phyloP scores from a whole-genome alignment of 1,284 basidiomycete genomes.

The Phaffia rhodozyma region DNA sequence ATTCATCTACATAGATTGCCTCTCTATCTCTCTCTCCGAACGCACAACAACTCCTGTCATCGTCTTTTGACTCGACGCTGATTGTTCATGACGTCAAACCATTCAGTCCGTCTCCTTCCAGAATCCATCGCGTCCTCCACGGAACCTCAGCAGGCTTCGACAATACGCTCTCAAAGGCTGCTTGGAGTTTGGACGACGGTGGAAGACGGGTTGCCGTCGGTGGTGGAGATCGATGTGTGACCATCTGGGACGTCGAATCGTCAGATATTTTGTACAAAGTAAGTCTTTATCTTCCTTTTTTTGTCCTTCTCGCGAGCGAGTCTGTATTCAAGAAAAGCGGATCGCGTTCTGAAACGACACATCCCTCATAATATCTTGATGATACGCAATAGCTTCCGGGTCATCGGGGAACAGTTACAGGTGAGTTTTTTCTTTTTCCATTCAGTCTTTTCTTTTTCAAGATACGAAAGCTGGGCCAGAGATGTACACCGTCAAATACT shows the following conservation, averaged over 20 bases:
- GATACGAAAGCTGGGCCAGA: neutral
- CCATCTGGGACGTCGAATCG: slow-evolving; percentile 85
- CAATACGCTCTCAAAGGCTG: slow-evolving; percentile 60
- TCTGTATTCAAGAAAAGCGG: neutral
- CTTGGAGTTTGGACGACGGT: slow-evolving; percentile 46
- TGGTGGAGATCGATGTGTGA: slow-evolving; percentile 48
- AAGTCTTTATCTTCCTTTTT: slow-evolving; percentile 65
- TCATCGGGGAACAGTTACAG: slow-evolving; percentile 16
- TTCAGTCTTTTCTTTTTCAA: neutral
- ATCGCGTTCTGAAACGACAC: neutral
- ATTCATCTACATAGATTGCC: slow-evolving; percentile 38
- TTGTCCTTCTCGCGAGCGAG: slow-evolving; percentile 28
- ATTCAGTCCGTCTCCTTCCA: slow-evolving; percentile 67
- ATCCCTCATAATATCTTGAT: neutral
- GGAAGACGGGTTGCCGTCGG: slow-evolving; percentile 37
- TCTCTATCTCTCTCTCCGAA: slow-evolving; percentile 79
- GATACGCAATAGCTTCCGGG: neutral
- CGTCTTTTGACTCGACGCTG: slow-evolving; percentile 72
- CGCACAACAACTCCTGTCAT: slow-evolving; percentile 71
- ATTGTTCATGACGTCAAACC: slow-evolving; percentile 82
- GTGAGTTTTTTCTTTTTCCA: neutral
- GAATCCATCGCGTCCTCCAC: slow-evolving; percentile 60
- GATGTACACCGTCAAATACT: neutral
- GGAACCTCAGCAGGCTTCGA: slow-evolving; percentile 88
- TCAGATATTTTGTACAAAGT: slow-evolving; percentile 80